These are phyloP conservation scores for Xylaria sp. DNA, from an alignment of 2,329 filamentous ascomycete species.

Conservation along the genomic window DNA sequence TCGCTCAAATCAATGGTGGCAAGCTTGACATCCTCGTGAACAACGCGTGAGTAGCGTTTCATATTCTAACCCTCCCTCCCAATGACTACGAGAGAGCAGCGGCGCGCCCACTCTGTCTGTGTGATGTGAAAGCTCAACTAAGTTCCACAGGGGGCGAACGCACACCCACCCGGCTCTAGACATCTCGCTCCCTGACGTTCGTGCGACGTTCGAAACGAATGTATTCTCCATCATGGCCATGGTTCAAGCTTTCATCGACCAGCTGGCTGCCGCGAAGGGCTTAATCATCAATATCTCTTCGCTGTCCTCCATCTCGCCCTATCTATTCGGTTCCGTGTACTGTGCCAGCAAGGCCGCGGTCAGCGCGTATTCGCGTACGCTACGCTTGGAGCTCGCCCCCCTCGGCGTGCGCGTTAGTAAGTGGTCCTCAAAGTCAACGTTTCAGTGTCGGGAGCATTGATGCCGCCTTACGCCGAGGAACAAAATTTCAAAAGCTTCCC, in stretches of 20 bases:
- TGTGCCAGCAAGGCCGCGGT: conserved; percentile 67
- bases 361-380: conserved; percentile 62
- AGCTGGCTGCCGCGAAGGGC: conserved; percentile 62
- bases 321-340: conserved; percentile 65
- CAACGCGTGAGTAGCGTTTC: conserved; percentile 60
- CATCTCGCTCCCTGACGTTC: conserved; percentile 63
- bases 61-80: no score
- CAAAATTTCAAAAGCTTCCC: not conserved
- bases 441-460: not conserved
- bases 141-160: conserved; percentile 58
- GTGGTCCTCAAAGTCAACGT: not conserved
- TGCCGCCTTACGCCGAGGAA: not conserved
- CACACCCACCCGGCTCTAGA: conserved; percentile 64
- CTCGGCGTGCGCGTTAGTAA: conserved; percentile 64
- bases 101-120: not conserved
- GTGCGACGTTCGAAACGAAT: conserved; percentile 66
- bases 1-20: conserved; percentile 61
- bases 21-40: conserved; percentile 69
- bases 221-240: conserved; percentile 69
- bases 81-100: not conserved
- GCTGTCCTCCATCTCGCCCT: conserved; percentile 61
- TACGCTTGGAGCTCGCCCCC: conserved; percentile 65
- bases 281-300: conserved; percentile 68
- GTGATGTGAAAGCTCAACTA: conserved; percentile 26
- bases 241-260: conserved; percentile 61